phyloP scores from a whole-genome alignment of 1,284 basidiomycete species.

The Pyrrhoderma lamaoense region DNA sequence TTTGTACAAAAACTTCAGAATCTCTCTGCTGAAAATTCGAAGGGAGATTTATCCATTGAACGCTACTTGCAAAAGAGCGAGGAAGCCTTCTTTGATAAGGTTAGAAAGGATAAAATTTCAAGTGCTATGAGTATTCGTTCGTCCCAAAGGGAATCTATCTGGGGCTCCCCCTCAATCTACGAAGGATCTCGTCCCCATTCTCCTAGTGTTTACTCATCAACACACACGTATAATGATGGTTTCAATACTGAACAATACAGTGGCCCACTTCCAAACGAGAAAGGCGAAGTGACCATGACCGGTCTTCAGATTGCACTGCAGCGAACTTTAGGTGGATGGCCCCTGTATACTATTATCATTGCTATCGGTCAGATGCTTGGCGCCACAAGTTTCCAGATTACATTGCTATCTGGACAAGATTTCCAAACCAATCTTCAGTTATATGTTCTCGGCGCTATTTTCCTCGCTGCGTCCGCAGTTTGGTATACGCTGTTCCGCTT shows the following conservation, averaged over 20 bases:
- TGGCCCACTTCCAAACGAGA: conserved; percentile 43
- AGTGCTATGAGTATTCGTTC: conserved; percentile 73
- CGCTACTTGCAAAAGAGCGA: conserved; percentile 86
- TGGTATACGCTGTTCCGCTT: conserved; percentile 90
- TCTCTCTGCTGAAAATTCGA: conserved; percentile 81
- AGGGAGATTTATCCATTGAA: conserved; percentile 86
- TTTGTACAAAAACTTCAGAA: conserved; percentile 81
- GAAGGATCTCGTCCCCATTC: conserved; percentile 66
- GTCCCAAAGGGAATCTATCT: conserved; percentile 73
- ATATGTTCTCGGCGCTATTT: conserved; percentile 85
- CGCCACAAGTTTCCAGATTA: conserved; percentile 93
- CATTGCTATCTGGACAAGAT: conserved; percentile 78
- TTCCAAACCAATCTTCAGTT: conserved; percentile 75
- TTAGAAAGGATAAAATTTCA: conserved; percentile 77
- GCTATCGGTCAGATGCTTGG: conserved; percentile 81
- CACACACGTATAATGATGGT: conserved; percentile 24
- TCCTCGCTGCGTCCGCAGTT: conserved; percentile 74
- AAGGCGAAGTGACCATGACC: conserved; percentile 64
- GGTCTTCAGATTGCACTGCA: conserved; percentile 75
- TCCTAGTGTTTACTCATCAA: conserved; percentile 47
- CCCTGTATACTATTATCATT: conserved; percentile 83
- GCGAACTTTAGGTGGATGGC: conserved; percentile 75
- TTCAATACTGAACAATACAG: conserved; percentile 42
- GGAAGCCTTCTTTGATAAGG: conserved; percentile 85
- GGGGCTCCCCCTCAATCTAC: conserved; percentile 66